phyloP scores from a whole-genome alignment of 768 basidiomycete species.

The Mycena olivaceomarginata region DNA sequence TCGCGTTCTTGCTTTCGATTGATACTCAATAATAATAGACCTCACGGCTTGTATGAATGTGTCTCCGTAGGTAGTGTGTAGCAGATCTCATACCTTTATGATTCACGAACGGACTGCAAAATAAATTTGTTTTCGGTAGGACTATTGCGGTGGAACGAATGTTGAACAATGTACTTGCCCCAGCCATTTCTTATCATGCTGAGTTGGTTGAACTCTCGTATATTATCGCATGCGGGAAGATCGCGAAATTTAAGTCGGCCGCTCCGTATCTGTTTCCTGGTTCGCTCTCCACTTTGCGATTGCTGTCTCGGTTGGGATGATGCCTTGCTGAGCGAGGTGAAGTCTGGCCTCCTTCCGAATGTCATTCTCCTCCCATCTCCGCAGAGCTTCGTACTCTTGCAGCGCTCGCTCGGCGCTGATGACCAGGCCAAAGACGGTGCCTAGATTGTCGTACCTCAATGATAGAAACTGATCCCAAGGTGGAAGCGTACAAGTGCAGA shows the following conservation, averaged over 20 bases:
- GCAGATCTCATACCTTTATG: neutral
- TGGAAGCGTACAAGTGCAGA: constrained; percentile 76
- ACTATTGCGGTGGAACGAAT: too few relatives aligned
- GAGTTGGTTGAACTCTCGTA: too few relatives aligned
- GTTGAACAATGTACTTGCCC: too few relatives aligned
- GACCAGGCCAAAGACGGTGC: constrained; percentile 83
- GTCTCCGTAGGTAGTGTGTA: constrained; percentile 25
- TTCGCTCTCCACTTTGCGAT: constrained; percentile 82
- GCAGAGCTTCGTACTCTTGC: constrained; percentile 78
- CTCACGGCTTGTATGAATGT: constrained; percentile 23
- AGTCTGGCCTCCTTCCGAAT: constrained; percentile 84
- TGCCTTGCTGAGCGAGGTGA: constrained; percentile 84
- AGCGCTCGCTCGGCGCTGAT: constrained; percentile 87
- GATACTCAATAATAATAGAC: constrained; percentile 34
- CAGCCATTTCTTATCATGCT: too few relatives aligned
- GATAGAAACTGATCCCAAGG: constrained; percentile 34
- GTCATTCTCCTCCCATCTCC: constrained; percentile 80
- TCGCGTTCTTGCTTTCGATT: constrained; percentile 39
- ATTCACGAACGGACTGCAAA: too few relatives aligned
- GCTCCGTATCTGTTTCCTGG: neutral
- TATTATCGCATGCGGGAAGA: too few relatives aligned
- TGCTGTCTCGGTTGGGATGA: constrained; percentile 89
- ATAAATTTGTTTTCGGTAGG: too few relatives aligned
- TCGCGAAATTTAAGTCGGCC: neutral
- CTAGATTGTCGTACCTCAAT: constrained; percentile 43